Base-by-base conservation (phyloP, 2,329 filamentous ascomycete species). In the Paecilomyces niveus region DNA sequence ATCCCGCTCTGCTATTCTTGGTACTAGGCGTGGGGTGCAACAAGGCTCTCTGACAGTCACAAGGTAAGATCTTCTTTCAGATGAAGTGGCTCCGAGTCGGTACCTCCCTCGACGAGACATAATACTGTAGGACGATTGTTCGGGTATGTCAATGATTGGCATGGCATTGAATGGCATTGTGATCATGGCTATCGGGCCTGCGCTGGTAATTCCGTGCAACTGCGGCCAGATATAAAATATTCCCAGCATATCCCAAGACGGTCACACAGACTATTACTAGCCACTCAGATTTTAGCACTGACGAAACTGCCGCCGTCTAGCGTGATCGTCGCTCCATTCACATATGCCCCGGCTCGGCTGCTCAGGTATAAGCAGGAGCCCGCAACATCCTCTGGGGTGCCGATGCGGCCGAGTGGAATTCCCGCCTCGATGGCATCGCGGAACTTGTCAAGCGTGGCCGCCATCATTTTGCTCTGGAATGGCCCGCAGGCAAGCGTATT, bases 401-500 rank as follows among this genome's bases (percentile, higher is more conserved):
- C 89, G 65, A 90, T 88, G 32, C 89, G 76, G 0, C 83, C 81
- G 63, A 90, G 68, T 9, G 89, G 89, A 60, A 88, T 85, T 3
- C 85, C 80, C 0, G 72, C 75, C 51, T 78, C 74, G 21, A 85
- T 73, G 1, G 73, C 72, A 49, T 83, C 79, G 55, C 75, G 74
- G 57, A 76, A 81, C 57, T 78, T 76, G 32, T 80, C 69, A 53
- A 85, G 70, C 0, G 80, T 81, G 32, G 78, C 81, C n/a, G 74
- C 76, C 62, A 81, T 82, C 80, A 83, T 83, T 53, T 81, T 79
- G 31, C 77, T 80, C 52, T 81, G 74, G 62, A 83, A 83, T 58
- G 88, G 87, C 2, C 88, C 88, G 61, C 87, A 90, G 5, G 88
- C 88, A 58, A 91, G 74, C 3, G 85, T 84, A 68, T 91, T 91